Percentiles rank a stretch among this genome's conserved stretches.
These are phyloP conservation scores for Penicillium nucicola DNA, from an alignment of 495 filamentous ascomycete genomes.

Conservation along the genomic window DNA sequence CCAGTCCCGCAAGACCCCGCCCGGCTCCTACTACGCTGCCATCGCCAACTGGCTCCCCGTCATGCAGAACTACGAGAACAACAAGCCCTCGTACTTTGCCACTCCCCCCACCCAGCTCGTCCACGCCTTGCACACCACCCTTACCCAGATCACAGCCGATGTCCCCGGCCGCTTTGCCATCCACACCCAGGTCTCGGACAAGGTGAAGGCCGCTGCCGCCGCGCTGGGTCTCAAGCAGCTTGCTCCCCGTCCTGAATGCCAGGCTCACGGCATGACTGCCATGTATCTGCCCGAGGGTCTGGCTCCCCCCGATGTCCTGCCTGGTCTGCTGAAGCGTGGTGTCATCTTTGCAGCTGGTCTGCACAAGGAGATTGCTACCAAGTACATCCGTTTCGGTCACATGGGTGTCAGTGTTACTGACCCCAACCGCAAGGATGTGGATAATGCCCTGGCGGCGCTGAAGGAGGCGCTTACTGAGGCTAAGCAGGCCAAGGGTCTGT, in stretches of 20 bases:
- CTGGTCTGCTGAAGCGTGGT: slow-evolving; percentile 81
- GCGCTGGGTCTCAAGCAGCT: slow-evolving; percentile 84
- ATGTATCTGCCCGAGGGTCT: slow-evolving; percentile 89
- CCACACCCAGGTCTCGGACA: slow-evolving; percentile 72
- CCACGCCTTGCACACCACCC: slow-evolving; percentile 90
- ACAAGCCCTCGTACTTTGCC: slow-evolving; percentile 96
- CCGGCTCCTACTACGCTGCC: slow-evolving; percentile 85
- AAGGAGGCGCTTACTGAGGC: slow-evolving; percentile 71
- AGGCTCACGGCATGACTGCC: slow-evolving; percentile 96
- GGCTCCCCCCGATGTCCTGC: slow-evolving; percentile 74
- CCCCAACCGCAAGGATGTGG: slow-evolving; percentile 61
- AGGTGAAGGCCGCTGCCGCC: slow-evolving; percentile 74
- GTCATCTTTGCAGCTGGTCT: slow-evolving; percentile 93
- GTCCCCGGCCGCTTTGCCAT: slow-evolving; percentile 73
- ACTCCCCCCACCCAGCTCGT: slow-evolving; percentile 93
- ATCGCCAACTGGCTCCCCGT: slow-evolving; percentile 98
- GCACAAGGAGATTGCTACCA: slow-evolving; percentile 78
- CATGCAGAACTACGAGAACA: slow-evolving; percentile 98
- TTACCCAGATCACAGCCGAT: slow-evolving; percentile 75
- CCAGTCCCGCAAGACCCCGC: slow-evolving; percentile 72
- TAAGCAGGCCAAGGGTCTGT: slow-evolving; percentile 48
- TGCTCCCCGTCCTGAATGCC: slow-evolving; percentile 77
- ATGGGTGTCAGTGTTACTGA: slow-evolving; percentile 89
- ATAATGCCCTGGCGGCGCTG: slow-evolving; percentile 74
- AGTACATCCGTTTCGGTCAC: slow-evolving; percentile 79